Evolutionary conservation across 2,329 filamentous ascomycete species (phyloP).

Genomic region (Trichoderma sp.): DNA sequence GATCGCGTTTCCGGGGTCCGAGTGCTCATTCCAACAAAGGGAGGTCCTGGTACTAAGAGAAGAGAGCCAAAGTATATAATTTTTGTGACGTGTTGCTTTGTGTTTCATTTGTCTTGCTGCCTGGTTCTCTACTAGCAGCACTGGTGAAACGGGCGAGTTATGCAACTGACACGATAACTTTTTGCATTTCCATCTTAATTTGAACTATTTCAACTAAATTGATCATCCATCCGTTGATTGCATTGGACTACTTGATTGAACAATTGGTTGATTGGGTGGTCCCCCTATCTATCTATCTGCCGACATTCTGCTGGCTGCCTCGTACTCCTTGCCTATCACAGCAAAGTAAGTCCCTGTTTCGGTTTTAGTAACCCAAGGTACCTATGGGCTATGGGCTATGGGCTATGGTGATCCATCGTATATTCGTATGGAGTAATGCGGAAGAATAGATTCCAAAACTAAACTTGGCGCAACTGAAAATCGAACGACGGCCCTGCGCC

Average conservation of each 20-base stretch:
- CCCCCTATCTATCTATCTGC: background rate
- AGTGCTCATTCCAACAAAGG: conserved; percentile 7
- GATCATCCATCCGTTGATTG: background rate
- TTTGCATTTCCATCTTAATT: background rate
- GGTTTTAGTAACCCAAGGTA: background rate
- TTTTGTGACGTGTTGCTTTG: background rate
- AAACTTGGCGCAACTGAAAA: background rate
- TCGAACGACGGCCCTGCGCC: background rate
- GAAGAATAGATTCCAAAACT: background rate
- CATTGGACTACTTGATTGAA: background rate
- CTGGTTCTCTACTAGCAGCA: background rate
- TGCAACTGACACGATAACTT: background rate
- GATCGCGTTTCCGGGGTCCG: background rate
- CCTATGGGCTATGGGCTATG: too few relatives aligned
- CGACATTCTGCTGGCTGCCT: background rate
- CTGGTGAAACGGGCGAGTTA: background rate
- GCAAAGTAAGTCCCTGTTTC: background rate
- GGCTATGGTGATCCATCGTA: background rate
- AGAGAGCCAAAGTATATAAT: background rate
- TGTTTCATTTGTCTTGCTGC: background rate
- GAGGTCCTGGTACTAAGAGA: background rate
- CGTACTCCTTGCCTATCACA: background rate
- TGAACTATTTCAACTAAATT: background rate
- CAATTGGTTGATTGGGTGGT: background rate
- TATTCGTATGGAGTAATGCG: background rate